Conservation (phyloP, 257 asterid species). For the Solanum pimpinellifolium region DNA sequence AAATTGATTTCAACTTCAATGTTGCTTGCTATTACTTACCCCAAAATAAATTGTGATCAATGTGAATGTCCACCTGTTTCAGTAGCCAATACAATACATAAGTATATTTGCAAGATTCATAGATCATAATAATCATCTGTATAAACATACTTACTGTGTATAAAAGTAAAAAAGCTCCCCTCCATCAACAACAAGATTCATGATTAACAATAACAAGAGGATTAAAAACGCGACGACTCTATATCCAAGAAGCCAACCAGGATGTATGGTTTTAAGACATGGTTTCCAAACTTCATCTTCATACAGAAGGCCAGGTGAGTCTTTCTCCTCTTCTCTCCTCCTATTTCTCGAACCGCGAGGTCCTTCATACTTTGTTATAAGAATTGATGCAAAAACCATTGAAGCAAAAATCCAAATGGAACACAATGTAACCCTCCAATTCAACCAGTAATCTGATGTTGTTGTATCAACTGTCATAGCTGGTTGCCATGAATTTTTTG, state of each 20-base stretch:
- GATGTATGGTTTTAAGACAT: slow-evolving; percentile 64
- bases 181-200: slow-evolving; percentile 69
- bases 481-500: slow-evolving; percentile 76
- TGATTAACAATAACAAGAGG: slow-evolving; percentile 56
- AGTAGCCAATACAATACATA: neutral
- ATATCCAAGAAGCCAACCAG: slow-evolving; percentile 70
- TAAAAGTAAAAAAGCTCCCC: slow-evolving; percentile 61
- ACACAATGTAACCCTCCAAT: slow-evolving; percentile 78
- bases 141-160: slow-evolving; percentile 61
- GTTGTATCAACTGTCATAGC: slow-evolving; percentile 67
- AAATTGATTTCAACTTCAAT: neutral
- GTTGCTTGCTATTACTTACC: slow-evolving; percentile 25
- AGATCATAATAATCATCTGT: neutral
- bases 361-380: slow-evolving; percentile 57
- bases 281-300: slow-evolving; percentile 76
- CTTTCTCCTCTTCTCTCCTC: slow-evolving; percentile 13
- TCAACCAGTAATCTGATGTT: slow-evolving; percentile 68
- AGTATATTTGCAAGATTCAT: neutral
- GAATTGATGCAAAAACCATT: slow-evolving; percentile 54
- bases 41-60: slow-evolving; percentile 74
- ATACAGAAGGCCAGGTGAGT: slow-evolving; percentile 25
- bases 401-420: slow-evolving; percentile 55
- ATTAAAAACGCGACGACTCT: slow-evolving; percentile 58
- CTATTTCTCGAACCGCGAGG: slow-evolving; percentile 15
- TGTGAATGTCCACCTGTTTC: slow-evolving; percentile 79